A percentile compares a stretch with the other conserved stretches of the same genome.
Conservation (phyloP, 1,139 yeast species). For the Geotrichum candidum region DNA sequence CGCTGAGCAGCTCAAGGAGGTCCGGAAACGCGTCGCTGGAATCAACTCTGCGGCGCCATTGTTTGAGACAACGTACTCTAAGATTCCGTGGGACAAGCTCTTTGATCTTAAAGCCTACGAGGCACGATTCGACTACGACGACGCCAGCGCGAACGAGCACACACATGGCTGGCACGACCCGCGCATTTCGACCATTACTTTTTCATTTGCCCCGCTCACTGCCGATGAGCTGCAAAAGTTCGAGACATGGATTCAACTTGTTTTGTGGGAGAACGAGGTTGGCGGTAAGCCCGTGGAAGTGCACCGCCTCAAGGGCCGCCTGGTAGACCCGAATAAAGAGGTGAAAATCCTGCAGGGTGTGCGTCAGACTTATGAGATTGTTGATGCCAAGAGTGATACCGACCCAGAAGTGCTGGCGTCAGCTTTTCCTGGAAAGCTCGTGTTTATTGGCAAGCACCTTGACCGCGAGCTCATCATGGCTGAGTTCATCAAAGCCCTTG, state of each 20-base stretch:
- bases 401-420: constrained; percentile 31
- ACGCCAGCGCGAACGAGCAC: constrained; percentile 7
- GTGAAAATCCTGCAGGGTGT: constrained; percentile 79
- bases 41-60: constrained; percentile 70
- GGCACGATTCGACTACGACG: constrained; percentile 20
- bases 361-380: constrained; percentile 80
- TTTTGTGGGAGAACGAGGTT: constrained; percentile 60
- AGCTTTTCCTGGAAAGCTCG: constrained; percentile 50
- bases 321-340: constrained; percentile 44
- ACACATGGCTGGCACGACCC: constrained; percentile 23
- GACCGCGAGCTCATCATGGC: constrained; percentile 18
- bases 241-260: constrained; percentile 57
- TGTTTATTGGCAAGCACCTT: constrained; percentile 73
- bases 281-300: constrained; percentile 48
- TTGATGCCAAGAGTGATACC: constrained; percentile 46
- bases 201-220: constrained; percentile 47
- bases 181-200: constrained; percentile 57
- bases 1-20: constrained; percentile 27
- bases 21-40: constrained; percentile 40
- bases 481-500: constrained; percentile 1
- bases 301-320: constrained; percentile 76
- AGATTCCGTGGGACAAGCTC: constrained; percentile 55
- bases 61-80: constrained; percentile 63
- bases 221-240: constrained; percentile 37
- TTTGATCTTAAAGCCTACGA: constrained; percentile 81